Evolutionary conservation across 75 land plant genomes (phyloP), one percentile per base, ranked within the genome.

Genomic region (Picea sitchensis): DNA sequence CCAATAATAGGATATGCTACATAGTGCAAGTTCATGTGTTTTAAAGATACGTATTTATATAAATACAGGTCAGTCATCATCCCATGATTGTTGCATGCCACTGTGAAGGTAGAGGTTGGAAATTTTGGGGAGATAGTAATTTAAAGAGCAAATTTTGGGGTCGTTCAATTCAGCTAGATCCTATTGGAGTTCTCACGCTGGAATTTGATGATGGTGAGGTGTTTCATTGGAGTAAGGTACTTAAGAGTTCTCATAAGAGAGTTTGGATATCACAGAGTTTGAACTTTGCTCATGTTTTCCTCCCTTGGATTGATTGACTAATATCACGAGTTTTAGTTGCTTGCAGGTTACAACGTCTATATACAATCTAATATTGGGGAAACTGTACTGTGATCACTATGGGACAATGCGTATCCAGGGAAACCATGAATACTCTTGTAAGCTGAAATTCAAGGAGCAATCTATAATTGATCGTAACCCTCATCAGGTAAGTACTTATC

Each of bases 371-470:
- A 91, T 93, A 38, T 74, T 93, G 44, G 95, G 95, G 54, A 93
- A 93, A 79, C 64, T 93, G 13, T 93, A 89, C 75, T 87, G 89
- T 61, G 93, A 91, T 75, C 96, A 93, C 76, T 87, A 91, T 86
- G 96, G 96, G 1, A 91, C 89, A 14, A 93, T 93, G 96, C 77
- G 65, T 5, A 88, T 93, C 77, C 84, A 80, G 13, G 94, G 96
- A 21, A 93, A 92, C 78, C 82, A 85, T 12, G 83, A 91, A 12
- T 82, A 86, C 62, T 86, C 91, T 5, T 93, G 96, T 58, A 93
- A 84, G 73, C 74, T 93, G 14, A 93, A 90, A 58, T 93, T 93
- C 78, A 93, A 93, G 79, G 94, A 93, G 83, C 96, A 91, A 68
- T 89, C 94, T 18, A 77, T 93, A 57, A 75, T 93, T 13, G 92